Evolutionary conservation across 1,284 basidiomycete genomes (phyloP).

Genomic region (Inonotus obliquus): DNA sequence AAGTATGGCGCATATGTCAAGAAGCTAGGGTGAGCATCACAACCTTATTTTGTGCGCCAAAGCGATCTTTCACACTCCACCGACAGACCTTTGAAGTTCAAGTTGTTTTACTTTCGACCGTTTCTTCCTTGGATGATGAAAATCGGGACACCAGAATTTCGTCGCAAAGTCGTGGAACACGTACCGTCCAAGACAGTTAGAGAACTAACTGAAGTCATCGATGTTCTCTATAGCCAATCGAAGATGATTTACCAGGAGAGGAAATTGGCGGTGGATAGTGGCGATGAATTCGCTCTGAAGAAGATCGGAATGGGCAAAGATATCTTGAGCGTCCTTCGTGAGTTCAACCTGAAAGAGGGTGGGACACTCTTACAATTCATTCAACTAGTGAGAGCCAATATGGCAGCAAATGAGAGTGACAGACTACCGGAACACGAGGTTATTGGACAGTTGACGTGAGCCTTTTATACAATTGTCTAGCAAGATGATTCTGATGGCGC

Average conservation of each 20-base stretch:
- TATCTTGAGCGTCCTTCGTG: constrained; percentile 25
- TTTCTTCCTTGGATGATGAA: constrained; percentile 11
- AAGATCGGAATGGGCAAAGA: constrained; percentile 26
- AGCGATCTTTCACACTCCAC: not conserved
- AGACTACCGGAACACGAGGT: constrained; percentile 9
- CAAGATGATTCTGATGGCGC: constrained; percentile 19
- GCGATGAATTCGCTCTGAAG: constrained; percentile 17
- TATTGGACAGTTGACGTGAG: constrained; percentile 26
- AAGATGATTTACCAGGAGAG: constrained; percentile 18
- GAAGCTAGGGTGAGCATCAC: constrained; percentile 22
- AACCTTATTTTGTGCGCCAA: not conserved
- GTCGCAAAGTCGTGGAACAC: constrained; percentile 12
- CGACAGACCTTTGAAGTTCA: constrained; percentile 2
- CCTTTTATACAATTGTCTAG: not conserved
- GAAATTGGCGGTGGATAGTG: constrained; percentile 16
- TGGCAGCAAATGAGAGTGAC: constrained; percentile 8
- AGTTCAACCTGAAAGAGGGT: not conserved
- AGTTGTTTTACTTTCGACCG: not conserved
- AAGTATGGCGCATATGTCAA: constrained; percentile 30
- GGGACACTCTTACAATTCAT: not conserved
- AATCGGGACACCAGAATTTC: constrained; percentile 19
- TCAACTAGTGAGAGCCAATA: constrained; percentile 24
- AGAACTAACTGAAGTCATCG: constrained; percentile 32
- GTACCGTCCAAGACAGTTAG: constrained; percentile 3
- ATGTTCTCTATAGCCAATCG: constrained; percentile 17